Conservation (phyloP, 805 yeast species). For the Saccharomycopsis javanensis region DNA sequence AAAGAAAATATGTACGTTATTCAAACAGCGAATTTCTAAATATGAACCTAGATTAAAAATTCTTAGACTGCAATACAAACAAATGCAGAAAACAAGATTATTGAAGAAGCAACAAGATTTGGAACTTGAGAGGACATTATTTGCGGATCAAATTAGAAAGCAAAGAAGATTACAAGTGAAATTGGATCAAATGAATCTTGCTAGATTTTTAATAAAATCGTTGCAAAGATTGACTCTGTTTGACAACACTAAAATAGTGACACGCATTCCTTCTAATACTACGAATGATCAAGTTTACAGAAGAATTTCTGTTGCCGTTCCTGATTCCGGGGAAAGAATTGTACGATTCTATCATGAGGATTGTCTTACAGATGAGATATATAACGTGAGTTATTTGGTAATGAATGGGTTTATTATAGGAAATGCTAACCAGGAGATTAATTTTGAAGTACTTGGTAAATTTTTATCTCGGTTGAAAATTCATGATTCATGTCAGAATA, state of each 20-base stretch:
- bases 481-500: not conserved
- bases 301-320: not conserved
- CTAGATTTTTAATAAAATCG: not conserved
- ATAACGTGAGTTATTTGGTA: not conserved
- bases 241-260: not conserved
- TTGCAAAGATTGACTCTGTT: not conserved
- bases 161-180: slow-evolving; percentile 24
- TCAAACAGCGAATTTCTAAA: slow-evolving; percentile 40
- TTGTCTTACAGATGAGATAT: not conserved
- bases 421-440: not conserved
- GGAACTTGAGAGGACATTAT: slow-evolving; percentile 64
- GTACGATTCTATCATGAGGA: not conserved
- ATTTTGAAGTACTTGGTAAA: not conserved
- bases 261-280: not conserved
- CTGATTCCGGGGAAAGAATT: not conserved
- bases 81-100: slow-evolving; percentile 36
- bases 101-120: slow-evolving; percentile 66
- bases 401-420: not conserved
- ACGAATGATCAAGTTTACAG: not conserved
- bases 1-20: slow-evolving; percentile 33
- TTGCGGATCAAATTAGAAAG: slow-evolving; percentile 51
- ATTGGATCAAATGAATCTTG: slow-evolving; percentile 1
- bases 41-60: slow-evolving; percentile 53
- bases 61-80: slow-evolving; percentile 53
- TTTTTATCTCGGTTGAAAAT: not conserved